These are phyloP conservation scores for Trypanosomatidae sp. DNA, from an alignment of 208 protist species.

Conservation along the genomic window DNA sequence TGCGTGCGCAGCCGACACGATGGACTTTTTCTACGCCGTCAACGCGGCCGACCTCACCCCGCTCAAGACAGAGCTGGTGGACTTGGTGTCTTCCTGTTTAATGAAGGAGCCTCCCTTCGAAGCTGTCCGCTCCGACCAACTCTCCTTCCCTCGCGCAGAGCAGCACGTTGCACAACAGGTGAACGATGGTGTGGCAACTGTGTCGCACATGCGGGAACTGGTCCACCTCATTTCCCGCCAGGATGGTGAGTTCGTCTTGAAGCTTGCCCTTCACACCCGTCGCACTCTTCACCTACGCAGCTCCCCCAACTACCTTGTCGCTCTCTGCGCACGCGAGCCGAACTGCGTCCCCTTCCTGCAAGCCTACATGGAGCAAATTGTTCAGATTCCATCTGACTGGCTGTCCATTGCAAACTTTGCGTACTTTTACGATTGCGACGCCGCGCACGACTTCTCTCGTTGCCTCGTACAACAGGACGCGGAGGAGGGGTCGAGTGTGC, in stretches of 20 bases:
- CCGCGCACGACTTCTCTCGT: slow-evolving; percentile 22
- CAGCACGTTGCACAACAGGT: too few species aligned
- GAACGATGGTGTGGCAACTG: slow-evolving; percentile 9
- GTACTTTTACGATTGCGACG: slow-evolving; percentile 54
- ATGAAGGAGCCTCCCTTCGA: slow-evolving; percentile 79
- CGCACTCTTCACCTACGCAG: slow-evolving; percentile 92
- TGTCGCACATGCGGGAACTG: slow-evolving; percentile 51
- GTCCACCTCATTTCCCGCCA: slow-evolving; percentile 58
- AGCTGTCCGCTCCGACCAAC: too few species aligned
- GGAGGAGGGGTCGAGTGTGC: too few species aligned
- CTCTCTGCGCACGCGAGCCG: slow-evolving; percentile 74
- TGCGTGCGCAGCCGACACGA: not conserved
- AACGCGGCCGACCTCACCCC: slow-evolving; percentile 30
- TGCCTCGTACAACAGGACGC: too few species aligned
- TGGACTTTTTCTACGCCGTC: slow-evolving; percentile 7
- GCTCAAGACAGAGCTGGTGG: slow-evolving; percentile 85
- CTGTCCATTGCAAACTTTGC: slow-evolving; percentile 88
- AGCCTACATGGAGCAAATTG: slow-evolving; percentile 81
- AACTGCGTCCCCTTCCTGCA: slow-evolving; percentile 82
- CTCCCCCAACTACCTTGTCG: slow-evolving; percentile 90
- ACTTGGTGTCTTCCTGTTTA: slow-evolving; percentile 71
- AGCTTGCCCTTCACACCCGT: slow-evolving; percentile 92
- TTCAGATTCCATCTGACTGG: slow-evolving; percentile 94
- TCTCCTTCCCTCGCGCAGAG: too few species aligned
- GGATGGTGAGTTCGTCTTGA: slow-evolving; percentile 91